Conservation (phyloP, 345 rosid species). For the Theobroma cacao region DNA sequence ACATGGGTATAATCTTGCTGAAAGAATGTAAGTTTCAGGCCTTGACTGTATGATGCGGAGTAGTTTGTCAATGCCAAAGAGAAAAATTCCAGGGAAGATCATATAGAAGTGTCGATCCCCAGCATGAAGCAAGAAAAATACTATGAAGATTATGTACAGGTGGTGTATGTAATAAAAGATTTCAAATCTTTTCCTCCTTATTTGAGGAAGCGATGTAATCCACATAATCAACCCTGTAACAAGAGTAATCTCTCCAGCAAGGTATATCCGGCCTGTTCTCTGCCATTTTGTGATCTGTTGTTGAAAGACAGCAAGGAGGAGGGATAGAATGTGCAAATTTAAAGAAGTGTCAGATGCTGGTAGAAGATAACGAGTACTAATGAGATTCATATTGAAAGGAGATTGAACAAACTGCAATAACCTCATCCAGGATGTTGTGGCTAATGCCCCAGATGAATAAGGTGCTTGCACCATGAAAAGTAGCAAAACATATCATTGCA, state of each 20-base stretch:
- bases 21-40: slow-evolving; percentile 47
- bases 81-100: slow-evolving; percentile 71
- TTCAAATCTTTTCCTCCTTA: slow-evolving; percentile 72
- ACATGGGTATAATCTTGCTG: slow-evolving; percentile 56
- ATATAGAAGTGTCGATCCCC: slow-evolving; percentile 85
- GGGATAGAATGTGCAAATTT: not conserved
- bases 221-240: slow-evolving; percentile 63
- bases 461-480: slow-evolving; percentile 73
- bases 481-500: slow-evolving; percentile 62
- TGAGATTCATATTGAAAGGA: not conserved
- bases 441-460: slow-evolving; percentile 73
- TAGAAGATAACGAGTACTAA: not conserved
- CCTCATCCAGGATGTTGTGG: slow-evolving; percentile 74
- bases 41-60: slow-evolving; percentile 69
- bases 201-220: slow-evolving; percentile 84
- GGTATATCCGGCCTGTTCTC: slow-evolving; percentile 67
- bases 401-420: slow-evolving; percentile 2
- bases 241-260: slow-evolving; percentile 70
- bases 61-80: slow-evolving; percentile 71
- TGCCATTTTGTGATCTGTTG: slow-evolving; percentile 76
- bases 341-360: not conserved
- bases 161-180: slow-evolving; percentile 79
- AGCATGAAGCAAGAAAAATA: slow-evolving; percentile 75
- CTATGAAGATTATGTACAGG: slow-evolving; percentile 59
- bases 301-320: not conserved